Base-by-base conservation (phyloP, 768 basidiomycete genomes). In the Suillus subluteus region DNA sequence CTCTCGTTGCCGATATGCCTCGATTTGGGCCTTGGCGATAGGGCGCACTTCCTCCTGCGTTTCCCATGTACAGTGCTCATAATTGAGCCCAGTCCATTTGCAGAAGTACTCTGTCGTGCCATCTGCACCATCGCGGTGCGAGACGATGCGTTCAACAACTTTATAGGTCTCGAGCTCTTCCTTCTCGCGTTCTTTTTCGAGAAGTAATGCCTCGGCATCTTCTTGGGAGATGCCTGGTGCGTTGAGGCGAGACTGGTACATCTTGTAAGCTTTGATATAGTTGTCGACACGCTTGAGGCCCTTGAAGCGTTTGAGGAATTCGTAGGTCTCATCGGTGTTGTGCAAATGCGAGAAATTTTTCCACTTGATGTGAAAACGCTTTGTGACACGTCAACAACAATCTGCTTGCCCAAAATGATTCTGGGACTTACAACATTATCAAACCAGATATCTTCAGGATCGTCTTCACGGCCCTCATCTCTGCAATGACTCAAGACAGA, bases 311-410 rank as follows among this genome's bases (percentile, higher is more conserved):
- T 97, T 98, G 66, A 99, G 82, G 79, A 97, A 98, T 74, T 95
- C 91, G 82, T 98, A 98, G 18, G 91, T 91, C 79, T 99, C 98
- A 75, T 99, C 97, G n/a, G 98, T 99, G 75, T 99, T 98, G 82
- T 99, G 98, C 18, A 99, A 85, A 76, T 99, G 97, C 12, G 96
- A 98, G 79, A 96, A 99, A 72, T 89, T 90, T 79, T 99, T 98
- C 98, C 98, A 99, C 79, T 99, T 99, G 83, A 99, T 96, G 76
- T 98, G 95, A 83, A 92, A 99, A 62, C 96, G 95, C 96, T 98
- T 74, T 4, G 70, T 67, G 32, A 64, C 64, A 52, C 38, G 48
- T 73, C 38, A 69, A 74, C 11, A 62, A 7, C 40, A 18, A n/a
- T 2, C 21, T 52, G 32, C 37, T 32, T 21, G 44, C 21, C 43